Evolutionary conservation across 169 alveolate genomes (phyloP).

Genomic region (Plasmodium fragile): DNA sequence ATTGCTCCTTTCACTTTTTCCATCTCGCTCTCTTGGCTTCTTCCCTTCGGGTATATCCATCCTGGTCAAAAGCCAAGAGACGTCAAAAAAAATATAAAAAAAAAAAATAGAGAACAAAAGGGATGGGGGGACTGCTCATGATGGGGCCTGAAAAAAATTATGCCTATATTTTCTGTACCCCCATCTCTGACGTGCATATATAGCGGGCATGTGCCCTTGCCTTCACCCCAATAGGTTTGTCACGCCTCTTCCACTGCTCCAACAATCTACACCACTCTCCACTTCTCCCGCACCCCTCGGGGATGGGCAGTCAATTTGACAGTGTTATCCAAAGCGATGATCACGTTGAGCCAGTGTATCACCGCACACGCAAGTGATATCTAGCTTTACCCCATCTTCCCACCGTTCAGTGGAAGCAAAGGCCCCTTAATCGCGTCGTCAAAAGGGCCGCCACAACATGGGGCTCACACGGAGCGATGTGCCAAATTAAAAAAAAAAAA

Average conservation of each 20-base stretch:
- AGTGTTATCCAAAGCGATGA: neutral
- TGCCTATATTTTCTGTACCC: neutral
- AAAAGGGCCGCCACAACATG: neutral
- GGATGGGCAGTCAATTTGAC: neutral
- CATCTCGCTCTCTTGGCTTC: constrained; percentile 2
- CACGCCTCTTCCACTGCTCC: neutral
- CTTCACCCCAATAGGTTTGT: neutral
- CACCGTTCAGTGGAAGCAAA: neutral
- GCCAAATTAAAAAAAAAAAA: neutral
- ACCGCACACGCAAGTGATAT: neutral
- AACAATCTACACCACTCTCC: too few species aligned
- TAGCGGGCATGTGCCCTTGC: neutral
- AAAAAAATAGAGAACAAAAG: neutral
- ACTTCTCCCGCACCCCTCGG: neutral
- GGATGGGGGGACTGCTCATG: neutral
- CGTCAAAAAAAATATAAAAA: neutral
- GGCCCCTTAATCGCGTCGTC: neutral
- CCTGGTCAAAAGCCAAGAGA: neutral
- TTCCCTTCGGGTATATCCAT: neutral
- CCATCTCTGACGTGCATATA: neutral
- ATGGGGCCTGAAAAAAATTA: neutral
- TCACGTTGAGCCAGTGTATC: neutral
- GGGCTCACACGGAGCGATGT: neutral
- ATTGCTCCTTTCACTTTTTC: neutral
- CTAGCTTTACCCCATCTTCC: neutral